Evolutionary conservation across 2,329 filamentous ascomycete species (phyloP).

Genomic region (Plenodomus biglobosus): DNA sequence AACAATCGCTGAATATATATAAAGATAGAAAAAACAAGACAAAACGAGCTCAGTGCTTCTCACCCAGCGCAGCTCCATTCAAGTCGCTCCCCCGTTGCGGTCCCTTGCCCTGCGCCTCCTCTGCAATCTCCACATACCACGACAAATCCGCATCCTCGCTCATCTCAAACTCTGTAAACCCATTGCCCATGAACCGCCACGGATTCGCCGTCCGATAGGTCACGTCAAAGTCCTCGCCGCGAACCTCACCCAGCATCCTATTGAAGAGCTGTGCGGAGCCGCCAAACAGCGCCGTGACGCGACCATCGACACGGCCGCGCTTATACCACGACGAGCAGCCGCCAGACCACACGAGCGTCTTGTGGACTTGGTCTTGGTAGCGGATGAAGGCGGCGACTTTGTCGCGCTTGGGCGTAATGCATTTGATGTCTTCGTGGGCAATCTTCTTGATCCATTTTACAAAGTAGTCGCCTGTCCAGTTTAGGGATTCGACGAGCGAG

Average conservation of each 20-base stretch:
- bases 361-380: constrained; percentile 21
- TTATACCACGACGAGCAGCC: constrained; percentile 23
- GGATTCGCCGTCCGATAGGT: constrained; percentile 49
- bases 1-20: neutral
- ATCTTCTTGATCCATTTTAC: constrained; percentile 29
- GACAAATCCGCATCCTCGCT: constrained; percentile 36
- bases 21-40: too few species aligned
- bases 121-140: constrained; percentile 19
- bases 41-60: constrained; percentile 1
- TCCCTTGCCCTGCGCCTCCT: constrained; percentile 23
- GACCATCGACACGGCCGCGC: constrained; percentile 17
- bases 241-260: constrained; percentile 35
- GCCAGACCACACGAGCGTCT: constrained; percentile 23
- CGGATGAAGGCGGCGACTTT: constrained; percentile 19
- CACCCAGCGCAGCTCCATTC: neutral
- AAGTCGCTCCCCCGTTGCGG: constrained; percentile 3
- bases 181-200: constrained; percentile 55
- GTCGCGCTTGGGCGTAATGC: constrained; percentile 14
- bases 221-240: constrained; percentile 54
- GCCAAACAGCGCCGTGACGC: constrained; percentile 21
- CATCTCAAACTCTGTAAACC: constrained; percentile 48
- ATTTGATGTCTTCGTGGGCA: constrained; percentile 22
- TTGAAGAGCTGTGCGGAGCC: constrained; percentile 23
- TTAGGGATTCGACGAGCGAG: constrained; percentile 19
- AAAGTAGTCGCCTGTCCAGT: constrained; percentile 25